Conservation (phyloP, 306 rosid species). For the Pueraria montana region DNA sequence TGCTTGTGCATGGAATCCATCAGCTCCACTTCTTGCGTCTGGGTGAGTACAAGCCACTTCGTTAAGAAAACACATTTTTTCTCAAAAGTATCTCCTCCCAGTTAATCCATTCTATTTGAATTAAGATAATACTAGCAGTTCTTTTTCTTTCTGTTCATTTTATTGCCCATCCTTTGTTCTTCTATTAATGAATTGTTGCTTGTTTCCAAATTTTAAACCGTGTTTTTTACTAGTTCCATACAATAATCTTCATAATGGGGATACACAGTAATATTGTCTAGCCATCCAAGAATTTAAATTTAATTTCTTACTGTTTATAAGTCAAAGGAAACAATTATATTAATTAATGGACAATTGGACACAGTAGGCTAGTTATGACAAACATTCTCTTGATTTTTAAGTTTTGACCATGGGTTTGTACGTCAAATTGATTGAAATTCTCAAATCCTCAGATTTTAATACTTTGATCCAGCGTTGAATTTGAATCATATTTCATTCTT, state of each 20-base stretch:
- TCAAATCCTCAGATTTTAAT: background rate
- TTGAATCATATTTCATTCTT: background rate
- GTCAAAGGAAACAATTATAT: background rate
- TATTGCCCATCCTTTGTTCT: background rate
- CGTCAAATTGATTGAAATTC: slow-evolving; percentile 1
- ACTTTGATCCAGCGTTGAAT: slow-evolving; percentile 17
- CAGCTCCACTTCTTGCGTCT: slow-evolving; percentile 76
- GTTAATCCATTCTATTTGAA: slow-evolving; percentile 15
- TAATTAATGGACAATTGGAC: background rate
- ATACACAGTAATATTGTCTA: background rate
- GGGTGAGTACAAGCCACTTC: slow-evolving; percentile 60
- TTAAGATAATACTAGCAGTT: background rate
- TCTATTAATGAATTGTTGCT: slow-evolving; percentile 23
- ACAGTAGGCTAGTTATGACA: background rate
- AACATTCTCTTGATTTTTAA: slow-evolving; percentile 22
- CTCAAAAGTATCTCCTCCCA: slow-evolving; percentile 2
- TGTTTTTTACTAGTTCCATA: background rate
- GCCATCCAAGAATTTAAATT: background rate
- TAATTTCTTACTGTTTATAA: background rate
- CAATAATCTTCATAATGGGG: background rate
- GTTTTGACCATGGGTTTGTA: slow-evolving; percentile 20
- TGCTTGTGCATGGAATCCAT: slow-evolving; percentile 85
- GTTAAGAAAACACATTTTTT: slow-evolving; percentile 10
- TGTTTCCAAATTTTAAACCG: slow-evolving; percentile 11
- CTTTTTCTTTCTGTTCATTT: background rate